Evolutionary conservation across 148 eudicot species (phyloP), one percentile per base, ranked within the genome.

Genomic region (Fagopyrum tataricum): DNA sequence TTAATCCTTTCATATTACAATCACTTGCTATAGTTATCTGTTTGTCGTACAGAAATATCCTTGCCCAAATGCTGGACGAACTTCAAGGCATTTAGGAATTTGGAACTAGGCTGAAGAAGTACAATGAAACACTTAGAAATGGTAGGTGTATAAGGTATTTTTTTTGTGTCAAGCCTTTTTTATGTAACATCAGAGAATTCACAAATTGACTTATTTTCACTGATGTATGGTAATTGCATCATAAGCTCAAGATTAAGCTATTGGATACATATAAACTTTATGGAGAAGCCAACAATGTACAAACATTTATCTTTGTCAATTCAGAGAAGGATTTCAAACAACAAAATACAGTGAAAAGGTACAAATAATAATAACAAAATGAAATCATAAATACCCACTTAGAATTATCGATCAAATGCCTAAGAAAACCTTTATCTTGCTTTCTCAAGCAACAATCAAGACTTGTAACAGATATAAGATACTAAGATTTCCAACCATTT

Each of bases 291-390:
- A 61, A 61, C 17, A 61, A 17, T 61, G 66, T 59, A 23, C 4
- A 59, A 59, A 59, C 66, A 23, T 24, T 24, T 59, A 26, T 61
- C 67, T 61, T 61, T 20, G 67, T 40, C 67, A 61, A 26, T 24
- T 61, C 17, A 26, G 40, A 61, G 17, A 6, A 61, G 67, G 40
- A 24, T 24, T 24, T 61, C 41, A 61, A 61, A 61, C 67, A 40
- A 61, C 67, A 61, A 61, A 61, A 61, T 61, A 61, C n/a, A 24
- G 67, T 41, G 11, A 14, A 7, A 26, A 61, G 12, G 40, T 26
- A 26, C n/a, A 61, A 61, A 61, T 31, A 31, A 31, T 31, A 31
- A 31, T 31, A 26, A 13, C 10, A 24, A 61, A 61, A 61, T 17
- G 37, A 46, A 11, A 61, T 61, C 8, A 61, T 61, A 61, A 61